Conservation (phyloP, 1,284 basidiomycete genomes). For the Neonothopanus nambi region DNA sequence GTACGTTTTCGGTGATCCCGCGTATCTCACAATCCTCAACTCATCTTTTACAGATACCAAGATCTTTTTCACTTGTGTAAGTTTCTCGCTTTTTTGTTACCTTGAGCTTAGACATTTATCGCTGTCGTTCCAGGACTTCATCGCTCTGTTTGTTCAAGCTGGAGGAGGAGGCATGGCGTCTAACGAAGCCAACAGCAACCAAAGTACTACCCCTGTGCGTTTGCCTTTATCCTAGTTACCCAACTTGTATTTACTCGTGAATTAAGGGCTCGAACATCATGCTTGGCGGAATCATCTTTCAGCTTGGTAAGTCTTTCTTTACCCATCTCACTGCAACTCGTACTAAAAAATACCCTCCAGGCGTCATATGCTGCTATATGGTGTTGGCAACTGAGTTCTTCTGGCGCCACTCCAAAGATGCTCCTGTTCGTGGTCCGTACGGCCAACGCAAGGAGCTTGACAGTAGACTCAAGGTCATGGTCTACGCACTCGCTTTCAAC, state of each 20-base stretch:
- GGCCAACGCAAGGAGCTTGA: background rate
- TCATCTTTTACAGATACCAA: slow-evolving; percentile 2
- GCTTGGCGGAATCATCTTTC: slow-evolving; percentile 1
- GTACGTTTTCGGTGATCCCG: background rate
- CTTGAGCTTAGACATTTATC: background rate
- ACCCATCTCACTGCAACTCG: background rate
- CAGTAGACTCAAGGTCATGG: background rate
- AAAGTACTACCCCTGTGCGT: background rate
- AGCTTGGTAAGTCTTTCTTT: background rate
- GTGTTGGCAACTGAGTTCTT: slow-evolving; percentile 1
- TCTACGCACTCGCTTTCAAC: slow-evolving; percentile 1
- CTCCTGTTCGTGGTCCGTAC: background rate
- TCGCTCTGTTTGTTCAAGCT: slow-evolving; percentile 2
- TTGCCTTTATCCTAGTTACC: background rate
- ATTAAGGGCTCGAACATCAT: background rate
- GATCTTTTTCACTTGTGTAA: slow-evolving; percentile 7
- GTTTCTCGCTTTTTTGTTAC: background rate
- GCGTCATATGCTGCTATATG: background rate
- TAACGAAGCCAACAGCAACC: background rate
- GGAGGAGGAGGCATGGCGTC: slow-evolving; percentile 5
- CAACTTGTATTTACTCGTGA: background rate
- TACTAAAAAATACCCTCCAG: background rate
- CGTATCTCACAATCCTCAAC: background rate
- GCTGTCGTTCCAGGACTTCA: background rate
- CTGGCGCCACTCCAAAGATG: background rate